Conservation (phyloP, 2,329 filamentous ascomycete genomes). For the Trichophyton benhamiae region DNA sequence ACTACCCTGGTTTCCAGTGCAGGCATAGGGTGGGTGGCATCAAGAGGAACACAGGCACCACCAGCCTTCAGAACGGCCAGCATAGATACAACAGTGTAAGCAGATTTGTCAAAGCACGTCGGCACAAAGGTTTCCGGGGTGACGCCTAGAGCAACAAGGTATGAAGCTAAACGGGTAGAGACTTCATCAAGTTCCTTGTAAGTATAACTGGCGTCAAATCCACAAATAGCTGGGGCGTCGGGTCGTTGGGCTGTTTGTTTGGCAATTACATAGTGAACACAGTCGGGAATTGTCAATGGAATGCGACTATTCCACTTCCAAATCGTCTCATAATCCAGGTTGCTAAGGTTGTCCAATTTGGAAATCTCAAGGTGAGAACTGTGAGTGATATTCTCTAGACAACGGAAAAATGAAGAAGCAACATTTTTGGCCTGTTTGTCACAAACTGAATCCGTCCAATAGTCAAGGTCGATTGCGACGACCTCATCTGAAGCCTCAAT, state of each 20-base stretch:
- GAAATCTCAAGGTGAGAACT: constrained; percentile 23
- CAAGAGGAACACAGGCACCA: constrained; percentile 15
- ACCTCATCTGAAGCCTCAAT: constrained; percentile 35
- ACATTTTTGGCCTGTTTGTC: constrained; percentile 29
- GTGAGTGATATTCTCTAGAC: constrained; percentile 28
- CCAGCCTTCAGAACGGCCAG: constrained; percentile 16
- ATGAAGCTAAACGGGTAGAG: constrained; percentile 13
- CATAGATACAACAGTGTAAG: constrained; percentile 15
- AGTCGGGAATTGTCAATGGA: constrained; percentile 17
- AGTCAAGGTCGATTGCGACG: constrained; percentile 29
- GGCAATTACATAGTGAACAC: constrained; percentile 21
- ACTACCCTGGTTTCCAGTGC: constrained; percentile 29
- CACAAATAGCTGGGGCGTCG: constrained; percentile 15
- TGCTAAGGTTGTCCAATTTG: constrained; percentile 29
- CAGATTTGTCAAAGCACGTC: constrained; percentile 15
- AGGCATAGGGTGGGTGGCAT: constrained; percentile 21
- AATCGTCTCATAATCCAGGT: constrained; percentile 22
- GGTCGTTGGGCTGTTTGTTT: constrained; percentile 16
- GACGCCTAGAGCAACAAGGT: constrained; percentile 12
- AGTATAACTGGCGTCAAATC: constrained; percentile 17
- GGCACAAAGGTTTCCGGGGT: constrained; percentile 12
- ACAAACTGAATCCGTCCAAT: constrained; percentile 32
- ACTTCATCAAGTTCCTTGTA: constrained; percentile 16
- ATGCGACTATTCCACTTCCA: constrained; percentile 21
- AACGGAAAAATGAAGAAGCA: constrained; percentile 27